Percentiles rank a stretch among this genome's conserved stretches.
Conservation (phyloP, 192 early-diverging fungal genomes). For the Coemansia erecta region DNA sequence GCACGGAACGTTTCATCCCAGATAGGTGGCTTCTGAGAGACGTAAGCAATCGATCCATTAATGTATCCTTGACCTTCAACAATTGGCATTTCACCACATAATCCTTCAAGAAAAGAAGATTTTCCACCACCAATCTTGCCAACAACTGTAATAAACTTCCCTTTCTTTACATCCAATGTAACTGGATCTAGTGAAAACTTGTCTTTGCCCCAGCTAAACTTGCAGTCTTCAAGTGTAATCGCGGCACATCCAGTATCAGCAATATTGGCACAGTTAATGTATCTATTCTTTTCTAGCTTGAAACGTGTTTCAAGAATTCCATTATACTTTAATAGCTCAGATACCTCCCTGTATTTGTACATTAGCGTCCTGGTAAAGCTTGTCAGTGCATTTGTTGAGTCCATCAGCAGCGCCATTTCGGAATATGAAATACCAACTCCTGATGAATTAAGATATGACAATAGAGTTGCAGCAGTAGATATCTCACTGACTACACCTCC, state of each 20-base stretch:
- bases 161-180: slow-evolving; percentile 10
- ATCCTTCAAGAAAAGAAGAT: slow-evolving; percentile 55
- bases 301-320: slow-evolving; percentile 1
- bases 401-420: background rate
- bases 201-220: slow-evolving; percentile 30
- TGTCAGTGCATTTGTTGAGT: background rate
- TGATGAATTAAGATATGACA: background rate
- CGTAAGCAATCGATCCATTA: slow-evolving; percentile 55
- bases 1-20: slow-evolving; percentile 47
- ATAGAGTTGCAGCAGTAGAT: background rate
- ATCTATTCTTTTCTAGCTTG: slow-evolving; percentile 7
- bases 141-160: slow-evolving; percentile 44
- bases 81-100: slow-evolving; percentile 77
- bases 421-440: background rate
- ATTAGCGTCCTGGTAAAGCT: background rate
- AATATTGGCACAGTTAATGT: background rate
- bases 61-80: slow-evolving; percentile 61
- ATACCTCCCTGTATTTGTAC: background rate
- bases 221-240: slow-evolving; percentile 7
- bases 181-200: slow-evolving; percentile 17
- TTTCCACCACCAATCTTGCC: slow-evolving; percentile 61
- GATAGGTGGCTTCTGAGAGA: slow-evolving; percentile 43
- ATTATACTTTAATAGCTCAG: background rate
- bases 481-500: background rate
- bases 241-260: background rate